These are phyloP conservation scores for Neoboletus brunneissimus DNA, from an alignment of 768 basidiomycete species.

Conservation along the genomic window DNA sequence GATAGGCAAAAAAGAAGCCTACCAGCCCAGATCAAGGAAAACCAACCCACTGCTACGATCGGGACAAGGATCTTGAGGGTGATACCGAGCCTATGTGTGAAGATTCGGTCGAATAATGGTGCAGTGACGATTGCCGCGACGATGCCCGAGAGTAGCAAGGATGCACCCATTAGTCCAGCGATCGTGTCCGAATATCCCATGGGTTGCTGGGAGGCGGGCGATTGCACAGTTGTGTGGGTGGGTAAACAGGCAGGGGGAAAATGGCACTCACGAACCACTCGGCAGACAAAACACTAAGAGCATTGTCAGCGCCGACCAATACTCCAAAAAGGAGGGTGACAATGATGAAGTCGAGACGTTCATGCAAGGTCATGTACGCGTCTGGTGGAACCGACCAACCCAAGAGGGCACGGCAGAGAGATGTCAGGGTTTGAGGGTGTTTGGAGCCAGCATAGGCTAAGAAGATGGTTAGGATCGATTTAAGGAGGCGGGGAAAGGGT, in stretches of 20 bases:
- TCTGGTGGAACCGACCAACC: slow-evolving; percentile 41
- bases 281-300: slow-evolving; percentile 63
- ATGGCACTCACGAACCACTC: slow-evolving; percentile 59
- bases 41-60: slow-evolving; percentile 58
- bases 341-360: slow-evolving; percentile 71
- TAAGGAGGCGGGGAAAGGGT: not conserved
- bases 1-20: slow-evolving; percentile 17
- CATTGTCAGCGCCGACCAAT: slow-evolving; percentile 60
- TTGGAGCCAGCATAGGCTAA: slow-evolving; percentile 69
- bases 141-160: slow-evolving; percentile 67
- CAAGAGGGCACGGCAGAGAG: slow-evolving; percentile 54
- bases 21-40: slow-evolving; percentile 82
- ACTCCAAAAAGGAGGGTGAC: slow-evolving; percentile 59
- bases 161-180: slow-evolving; percentile 71
- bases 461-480: not conserved
- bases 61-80: slow-evolving; percentile 62
- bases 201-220: slow-evolving; percentile 48
- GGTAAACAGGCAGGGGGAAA: not conserved
- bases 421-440: slow-evolving; percentile 48
- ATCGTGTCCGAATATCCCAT: slow-evolving; percentile 64
- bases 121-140: slow-evolving; percentile 64
- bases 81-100: slow-evolving; percentile 66
- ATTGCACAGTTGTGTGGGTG: not conserved
- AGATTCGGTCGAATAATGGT: slow-evolving; percentile 79
- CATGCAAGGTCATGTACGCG: slow-evolving; percentile 56